Conservation (phyloP, 2,329 filamentous ascomycete species). For the Xylaria sp. region DNA sequence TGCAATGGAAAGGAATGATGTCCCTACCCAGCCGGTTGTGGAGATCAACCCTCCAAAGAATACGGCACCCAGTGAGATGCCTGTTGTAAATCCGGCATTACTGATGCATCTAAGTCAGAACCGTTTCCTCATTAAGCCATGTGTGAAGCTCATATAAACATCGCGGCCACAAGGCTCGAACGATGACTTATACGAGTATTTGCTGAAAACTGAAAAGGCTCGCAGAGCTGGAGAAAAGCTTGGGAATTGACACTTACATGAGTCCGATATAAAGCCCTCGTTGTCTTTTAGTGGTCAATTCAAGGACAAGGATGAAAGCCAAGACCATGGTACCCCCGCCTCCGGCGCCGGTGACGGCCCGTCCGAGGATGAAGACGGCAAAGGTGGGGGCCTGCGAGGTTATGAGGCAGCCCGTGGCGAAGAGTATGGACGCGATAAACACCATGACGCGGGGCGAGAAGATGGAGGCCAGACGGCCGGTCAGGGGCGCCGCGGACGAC, state of each 20-base stretch:
- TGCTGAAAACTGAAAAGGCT: background rate
- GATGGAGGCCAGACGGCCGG: constrained; percentile 72
- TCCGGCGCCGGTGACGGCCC: constrained; percentile 69
- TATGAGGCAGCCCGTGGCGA: constrained; percentile 66
- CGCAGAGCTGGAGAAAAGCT: background rate
- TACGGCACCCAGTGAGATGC: constrained; percentile 71
- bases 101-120: constrained; percentile 13
- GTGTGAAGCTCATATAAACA: background rate
- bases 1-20: background rate
- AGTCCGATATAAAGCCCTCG: constrained; percentile 75
- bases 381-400: constrained; percentile 64
- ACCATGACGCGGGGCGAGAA: constrained; percentile 72
- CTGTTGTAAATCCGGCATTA: constrained; percentile 73
- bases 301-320: constrained; percentile 74
- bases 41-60: constrained; percentile 68
- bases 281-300: constrained; percentile 67
- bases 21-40: constrained; percentile 68
- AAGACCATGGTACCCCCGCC: constrained; percentile 74
- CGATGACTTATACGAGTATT: background rate
- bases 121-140: background rate
- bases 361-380: constrained; percentile 66
- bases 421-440: constrained; percentile 58
- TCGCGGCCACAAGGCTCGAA: background rate
- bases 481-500: constrained; percentile 68
- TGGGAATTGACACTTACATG: constrained; percentile 41